phyloP scores from a whole-genome alignment of 2,329 filamentous ascomycete species.

The Pseudogymnoascus sp. region DNA sequence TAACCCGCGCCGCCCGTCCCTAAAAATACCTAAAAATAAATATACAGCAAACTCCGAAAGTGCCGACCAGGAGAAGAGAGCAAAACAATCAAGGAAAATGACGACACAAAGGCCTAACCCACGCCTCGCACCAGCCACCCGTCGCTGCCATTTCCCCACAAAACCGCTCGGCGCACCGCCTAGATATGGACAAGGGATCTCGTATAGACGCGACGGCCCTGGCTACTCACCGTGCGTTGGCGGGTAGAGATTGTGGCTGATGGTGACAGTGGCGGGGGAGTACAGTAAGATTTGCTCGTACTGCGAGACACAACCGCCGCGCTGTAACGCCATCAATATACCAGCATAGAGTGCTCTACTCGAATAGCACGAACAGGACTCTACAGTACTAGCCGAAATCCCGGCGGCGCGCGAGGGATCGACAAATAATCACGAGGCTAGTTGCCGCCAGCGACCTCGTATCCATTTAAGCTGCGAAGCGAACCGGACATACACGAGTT shows the following conservation, averaged over 20 bases:
- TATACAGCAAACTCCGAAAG: background rate
- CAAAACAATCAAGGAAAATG: background rate
- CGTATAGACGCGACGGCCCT: background rate
- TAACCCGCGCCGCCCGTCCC: background rate
- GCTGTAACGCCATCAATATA: background rate
- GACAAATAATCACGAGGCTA: background rate
- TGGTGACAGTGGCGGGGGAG: background rate
- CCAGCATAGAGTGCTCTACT: background rate
- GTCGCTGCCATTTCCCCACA: background rate
- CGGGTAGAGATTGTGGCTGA: background rate
- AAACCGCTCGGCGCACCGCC: background rate
- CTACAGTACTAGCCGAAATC: background rate
- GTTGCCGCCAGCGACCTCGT: background rate
- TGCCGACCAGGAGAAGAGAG: background rate
- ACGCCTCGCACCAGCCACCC: background rate
- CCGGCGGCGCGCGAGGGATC: background rate
- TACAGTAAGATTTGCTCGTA: background rate
- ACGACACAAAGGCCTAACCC: background rate
- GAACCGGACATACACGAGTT: background rate
- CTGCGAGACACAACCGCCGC: background rate
- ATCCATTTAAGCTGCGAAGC: slow-evolving; percentile 1
- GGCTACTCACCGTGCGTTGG: background rate
- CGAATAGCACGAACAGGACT: background rate
- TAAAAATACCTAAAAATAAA: background rate
- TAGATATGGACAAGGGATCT: background rate